Base-by-base conservation (phyloP, 371 early-diverging fungal species). In the Haplosporangium sp. region DNA sequence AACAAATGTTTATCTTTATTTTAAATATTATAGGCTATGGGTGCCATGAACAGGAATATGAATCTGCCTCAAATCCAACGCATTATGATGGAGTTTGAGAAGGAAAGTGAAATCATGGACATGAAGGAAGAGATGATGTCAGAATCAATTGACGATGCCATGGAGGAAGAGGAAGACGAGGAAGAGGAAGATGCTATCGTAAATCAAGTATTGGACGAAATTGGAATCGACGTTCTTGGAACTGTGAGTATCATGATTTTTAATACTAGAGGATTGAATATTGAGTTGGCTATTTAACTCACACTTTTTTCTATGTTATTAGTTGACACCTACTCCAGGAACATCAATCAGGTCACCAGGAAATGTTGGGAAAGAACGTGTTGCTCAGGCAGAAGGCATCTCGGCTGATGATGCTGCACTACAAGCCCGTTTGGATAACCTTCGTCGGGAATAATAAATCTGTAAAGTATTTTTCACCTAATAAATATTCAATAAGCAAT, bases 81-180 rank as follows among this genome's bases (percentile, higher is more conserved):
- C 71, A 97, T 99, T 60, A 96, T 98, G 96, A 94, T 96, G 95
- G 97, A 98, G 50, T 99, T 98, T 86, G 97, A 98, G 82, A 89
- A 87, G 82, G 97, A 99, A 86, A 89, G 90, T 44, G 98, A 96
- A 76, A 84, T 96, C 77, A 96, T 99, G 98, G 97, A 99, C 79
- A 97, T 99, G 97, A 98, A 98, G 86, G 96, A 96, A 66, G 97
- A 97, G 75, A 94, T 98, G 95, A 96, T 98, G 96, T 93, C 93
- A 56, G 99, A 99, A 74, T 95, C 95, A 17, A 96, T 99, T 64
- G 98, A 99, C 71, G 97, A 96, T 78, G 95, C 92, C 37, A 93
- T 98, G 90, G 97, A 95, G 44, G 97, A 95, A 67, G 97, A 95
- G 39, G 93, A 94, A 15, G 97, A 97, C 58, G 95, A 95, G 55